Percentiles rank a stretch among this genome's conserved stretches.
Conservation (phyloP, 352 stramenopile genomes). For the Pythium utonaiense region DNA sequence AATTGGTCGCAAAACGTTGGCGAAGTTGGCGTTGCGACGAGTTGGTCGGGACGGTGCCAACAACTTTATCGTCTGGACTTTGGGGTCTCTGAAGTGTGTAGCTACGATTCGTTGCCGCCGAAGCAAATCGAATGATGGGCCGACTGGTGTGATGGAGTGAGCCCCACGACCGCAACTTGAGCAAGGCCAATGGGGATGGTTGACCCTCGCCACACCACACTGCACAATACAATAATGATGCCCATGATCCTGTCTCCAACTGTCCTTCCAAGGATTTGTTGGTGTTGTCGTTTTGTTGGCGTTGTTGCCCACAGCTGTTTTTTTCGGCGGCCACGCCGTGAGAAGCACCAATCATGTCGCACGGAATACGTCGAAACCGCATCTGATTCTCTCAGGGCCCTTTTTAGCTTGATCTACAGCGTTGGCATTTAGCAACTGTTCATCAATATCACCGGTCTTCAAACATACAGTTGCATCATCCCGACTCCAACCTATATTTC, state of each 20-base stretch:
- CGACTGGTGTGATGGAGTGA: no score
- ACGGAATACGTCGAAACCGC: background rate
- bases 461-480: background rate
- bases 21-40: background rate
- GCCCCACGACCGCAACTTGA: no score
- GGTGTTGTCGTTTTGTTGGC: background rate
- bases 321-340: background rate
- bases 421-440: background rate
- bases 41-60: background rate
- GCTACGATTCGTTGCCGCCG: no score
- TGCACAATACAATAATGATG: no score
- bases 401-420: background rate
- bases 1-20: background rate
- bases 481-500: background rate
- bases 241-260: background rate
- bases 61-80: no score
- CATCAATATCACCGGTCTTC: background rate
- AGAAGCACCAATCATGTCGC: constrained; percentile 13
- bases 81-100: no score
- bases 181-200: no score
- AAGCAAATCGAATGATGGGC: no score
- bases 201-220: no score
- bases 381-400: constrained; percentile 1
- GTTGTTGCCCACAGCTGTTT: background rate
- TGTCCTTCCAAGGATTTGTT: background rate